Base-by-base conservation (phyloP, 371 early-diverging fungal genomes). In the Mortierella sp. region DNA sequence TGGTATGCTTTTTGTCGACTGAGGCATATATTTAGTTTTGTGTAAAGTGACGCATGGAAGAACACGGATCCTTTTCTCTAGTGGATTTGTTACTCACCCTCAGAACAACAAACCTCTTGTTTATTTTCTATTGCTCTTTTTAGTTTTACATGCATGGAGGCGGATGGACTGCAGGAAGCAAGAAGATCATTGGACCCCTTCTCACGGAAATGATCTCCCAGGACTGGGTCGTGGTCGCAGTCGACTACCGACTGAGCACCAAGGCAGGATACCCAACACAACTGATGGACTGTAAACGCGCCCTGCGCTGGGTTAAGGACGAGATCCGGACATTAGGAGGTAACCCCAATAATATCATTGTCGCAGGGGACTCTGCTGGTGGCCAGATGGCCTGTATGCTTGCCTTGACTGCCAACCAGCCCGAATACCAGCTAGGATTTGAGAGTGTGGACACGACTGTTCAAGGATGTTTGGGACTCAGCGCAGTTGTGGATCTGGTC, bases 241-340 rank as follows among this genome's bases (percentile, higher is more conserved):
- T 94, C 74, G 93, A 92, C 68, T 93, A 95, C 86, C 91, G 95
- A 42, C 87, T 94, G n/a, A 87, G 89, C 3, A 90, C 94, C 21
- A 87, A 87, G 54, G 88, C 88, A 65, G 85, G 91, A 19, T 94
- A 94, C 71, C 92, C 94, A 3, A 90, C 91, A 24, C 95, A 95
- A 80, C 79, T 96, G 52, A 86, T 91, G 24, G 95, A 96, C 83
- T 91, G 93, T 50, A 95, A 96, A 77, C 92, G 95, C 13, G 94
- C 94, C 45, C 78, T 96, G 57, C 91, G 95, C n/a, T 96, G 95
- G 95, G 88, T 93, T 52, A 93, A 92, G 73, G 80, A 88, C 45
- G 91, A 91, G 71, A 92, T 95, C 73, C 82, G 86, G 68, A 78
- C 84, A 7, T 95, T 93, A 85, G 95, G 95, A 68, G 96, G 96